These are phyloP conservation scores for Xylaria sp. DNA, from an alignment of 2,329 filamentous ascomycete genomes.

Conservation along the genomic window DNA sequence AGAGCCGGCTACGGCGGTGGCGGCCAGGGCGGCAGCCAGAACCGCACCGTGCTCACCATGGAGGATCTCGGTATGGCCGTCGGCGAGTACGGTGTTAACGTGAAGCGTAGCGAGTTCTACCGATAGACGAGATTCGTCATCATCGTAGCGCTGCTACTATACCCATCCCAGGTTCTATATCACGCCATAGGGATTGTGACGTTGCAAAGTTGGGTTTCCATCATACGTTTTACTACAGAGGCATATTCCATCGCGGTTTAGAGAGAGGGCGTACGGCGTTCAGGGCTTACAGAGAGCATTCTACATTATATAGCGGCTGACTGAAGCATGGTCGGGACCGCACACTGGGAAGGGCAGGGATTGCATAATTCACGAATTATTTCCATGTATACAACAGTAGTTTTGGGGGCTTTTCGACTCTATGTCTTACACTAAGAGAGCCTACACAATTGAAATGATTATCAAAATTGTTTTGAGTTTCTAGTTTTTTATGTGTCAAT, in stretches of 20 bases:
- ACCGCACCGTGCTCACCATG: constrained; percentile 96
- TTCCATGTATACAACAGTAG: constrained; percentile 18
- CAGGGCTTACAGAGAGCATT: constrained; percentile 22
- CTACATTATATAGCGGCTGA: constrained; percentile 17
- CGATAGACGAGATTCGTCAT: constrained; percentile 32
- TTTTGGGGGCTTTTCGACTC: background rate
- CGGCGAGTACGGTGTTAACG: constrained; percentile 95
- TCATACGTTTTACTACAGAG: constrained; percentile 16
- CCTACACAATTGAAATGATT: background rate
- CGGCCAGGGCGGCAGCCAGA: constrained; percentile 87
- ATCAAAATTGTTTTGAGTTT: background rate
- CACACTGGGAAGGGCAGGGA: constrained; percentile 2
- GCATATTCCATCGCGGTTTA: constrained; percentile 11
- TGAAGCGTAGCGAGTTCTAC: constrained; percentile 98
- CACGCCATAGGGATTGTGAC: background rate
- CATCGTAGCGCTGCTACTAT: background rate
- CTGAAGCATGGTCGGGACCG: constrained; percentile 10
- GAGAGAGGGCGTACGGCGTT: constrained; percentile 36
- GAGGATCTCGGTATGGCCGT: constrained; percentile 99
- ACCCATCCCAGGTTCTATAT: background rate
- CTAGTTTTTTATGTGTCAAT: background rate
- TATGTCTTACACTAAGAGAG: background rate
- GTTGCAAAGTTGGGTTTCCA: constrained; percentile 3
- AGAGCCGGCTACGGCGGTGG: constrained; percentile 86
- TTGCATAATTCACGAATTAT: background rate